Conservation (phyloP, 768 basidiomycete genomes). For the Lentinula guzmanii region DNA sequence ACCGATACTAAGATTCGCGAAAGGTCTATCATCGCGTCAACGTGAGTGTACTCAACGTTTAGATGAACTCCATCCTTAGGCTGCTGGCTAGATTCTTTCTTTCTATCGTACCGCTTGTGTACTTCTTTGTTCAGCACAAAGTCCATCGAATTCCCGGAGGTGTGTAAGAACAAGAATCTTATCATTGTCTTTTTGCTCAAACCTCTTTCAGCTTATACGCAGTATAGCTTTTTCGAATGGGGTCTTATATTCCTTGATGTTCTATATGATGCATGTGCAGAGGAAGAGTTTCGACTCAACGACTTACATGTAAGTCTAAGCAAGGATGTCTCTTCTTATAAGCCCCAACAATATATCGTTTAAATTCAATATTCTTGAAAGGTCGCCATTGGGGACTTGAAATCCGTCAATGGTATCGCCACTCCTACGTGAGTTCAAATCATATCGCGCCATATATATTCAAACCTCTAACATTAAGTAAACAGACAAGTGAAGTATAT, state of each 20-base stretch:
- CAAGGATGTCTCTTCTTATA: not conserved
- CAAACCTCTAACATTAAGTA: not conserved
- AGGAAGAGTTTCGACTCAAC: slow-evolving; percentile 41
- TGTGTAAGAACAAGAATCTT: slow-evolving; percentile 20
- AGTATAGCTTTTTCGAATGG: slow-evolving; percentile 89
- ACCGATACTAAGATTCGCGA: not conserved
- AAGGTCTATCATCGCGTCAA: slow-evolving; percentile 48
- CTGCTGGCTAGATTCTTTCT: slow-evolving; percentile 56
- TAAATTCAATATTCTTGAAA: not conserved
- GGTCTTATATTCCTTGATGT: slow-evolving; percentile 69
- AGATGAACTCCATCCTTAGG: not conserved
- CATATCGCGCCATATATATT: not conserved
- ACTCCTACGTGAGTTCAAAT: not conserved
- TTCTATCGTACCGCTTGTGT: slow-evolving; percentile 66
- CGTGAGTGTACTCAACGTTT: slow-evolving; percentile 28
- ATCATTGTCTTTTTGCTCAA: not conserved
- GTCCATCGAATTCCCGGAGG: slow-evolving; percentile 75
- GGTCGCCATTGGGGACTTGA: not conserved
- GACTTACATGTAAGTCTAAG: slow-evolving; percentile 5
- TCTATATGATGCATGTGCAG: slow-evolving; percentile 62
- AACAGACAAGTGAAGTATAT: slow-evolving; percentile 38
- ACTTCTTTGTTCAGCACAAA: slow-evolving; percentile 85
- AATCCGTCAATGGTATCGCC: not conserved
- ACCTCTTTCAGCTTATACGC: slow-evolving; percentile 65
- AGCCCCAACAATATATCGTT: slow-evolving; percentile 1